phyloP scores from a whole-genome alignment of 805 yeast species.

The Candida xiaguanensis region DNA sequence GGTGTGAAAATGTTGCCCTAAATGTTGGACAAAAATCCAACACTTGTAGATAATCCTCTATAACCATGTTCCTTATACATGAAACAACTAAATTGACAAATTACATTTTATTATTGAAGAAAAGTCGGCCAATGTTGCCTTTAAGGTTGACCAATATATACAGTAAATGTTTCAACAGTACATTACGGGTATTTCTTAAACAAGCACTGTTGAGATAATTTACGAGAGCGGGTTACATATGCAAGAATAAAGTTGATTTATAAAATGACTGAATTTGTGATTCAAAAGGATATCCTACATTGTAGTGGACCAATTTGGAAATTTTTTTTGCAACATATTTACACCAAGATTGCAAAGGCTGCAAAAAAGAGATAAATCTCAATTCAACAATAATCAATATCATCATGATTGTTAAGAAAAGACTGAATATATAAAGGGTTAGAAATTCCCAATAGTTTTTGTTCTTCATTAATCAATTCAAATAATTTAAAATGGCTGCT shows the following conservation, averaged over 20 bases:
- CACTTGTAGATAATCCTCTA: too few species aligned
- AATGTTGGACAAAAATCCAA: too few species aligned
- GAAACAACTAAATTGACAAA: too few species aligned
- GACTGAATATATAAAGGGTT: background rate
- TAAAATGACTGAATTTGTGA: background rate
- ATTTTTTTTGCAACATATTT: constrained; percentile 2
- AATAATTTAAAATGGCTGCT: constrained; percentile 1
- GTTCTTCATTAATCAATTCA: background rate
- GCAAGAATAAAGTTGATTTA: background rate
- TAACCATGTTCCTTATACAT: too few species aligned
- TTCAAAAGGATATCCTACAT: too few species aligned
- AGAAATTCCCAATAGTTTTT: background rate
- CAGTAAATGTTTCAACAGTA: too few species aligned
- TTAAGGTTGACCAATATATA: too few species aligned
- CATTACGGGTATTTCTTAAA: too few species aligned
- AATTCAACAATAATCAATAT: background rate
- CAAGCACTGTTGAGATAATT: too few species aligned
- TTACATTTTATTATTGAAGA: too few species aligned
- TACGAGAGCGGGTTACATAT: background rate
- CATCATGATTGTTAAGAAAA: background rate
- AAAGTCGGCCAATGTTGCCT: too few species aligned
- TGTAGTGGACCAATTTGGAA: background rate
- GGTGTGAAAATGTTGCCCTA: too few species aligned
- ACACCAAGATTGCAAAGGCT: background rate
- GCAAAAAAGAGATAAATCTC: background rate